Base-by-base conservation (phyloP, 768 basidiomycete genomes). In the Cyclocybe cylindracea region DNA sequence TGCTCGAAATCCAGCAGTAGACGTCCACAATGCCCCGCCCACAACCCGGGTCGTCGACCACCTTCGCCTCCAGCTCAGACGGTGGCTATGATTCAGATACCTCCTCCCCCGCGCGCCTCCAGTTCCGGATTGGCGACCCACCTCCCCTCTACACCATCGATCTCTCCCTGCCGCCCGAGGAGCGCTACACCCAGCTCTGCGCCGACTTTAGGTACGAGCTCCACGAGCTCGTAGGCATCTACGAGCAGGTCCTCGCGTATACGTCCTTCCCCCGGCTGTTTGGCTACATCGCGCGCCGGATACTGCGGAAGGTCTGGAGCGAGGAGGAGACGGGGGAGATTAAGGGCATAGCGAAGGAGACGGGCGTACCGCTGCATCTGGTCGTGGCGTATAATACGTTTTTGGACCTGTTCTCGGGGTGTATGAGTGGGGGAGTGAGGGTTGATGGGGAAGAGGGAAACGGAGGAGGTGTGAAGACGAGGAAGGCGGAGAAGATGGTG, bases 381-480 rank as follows among this genome's bases (percentile, higher is more conserved):
- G 67, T 70, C 2, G 68, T 75, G 5, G 73, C 72, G 16, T 71
- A 66, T 50, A 73, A 72, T 57, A 73, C 72, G 2, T 72, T 75
- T 40, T 53, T 75, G 46, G 72, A 75, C 50, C 38, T 72, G 4
- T 68, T 75, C 51, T 68, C 66, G 19, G 73, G 70, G 2, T 75
- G 73, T 57, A 65, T 67, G 33, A 73, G 73, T 52, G 71, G 72
- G 1, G 72, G 71, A 10, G 68, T 62, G 10, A 56, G 54, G 36
- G 66, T 66, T 6, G 46, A 18, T 2, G 63, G 62, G 24, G 24
- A 24, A 2, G 24, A 24, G 3, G 24, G 24, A 5, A 24, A 24
- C 2, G 24, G 24, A 24, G 24, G 24, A 24, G 24, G 24, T 2
- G 24, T 24, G n/a, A n/a, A n/a, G n/a, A n/a, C n/a, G n/a, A n/a